Conservation (phyloP, 116 monocot genomes). For the Iris pallida region DNA sequence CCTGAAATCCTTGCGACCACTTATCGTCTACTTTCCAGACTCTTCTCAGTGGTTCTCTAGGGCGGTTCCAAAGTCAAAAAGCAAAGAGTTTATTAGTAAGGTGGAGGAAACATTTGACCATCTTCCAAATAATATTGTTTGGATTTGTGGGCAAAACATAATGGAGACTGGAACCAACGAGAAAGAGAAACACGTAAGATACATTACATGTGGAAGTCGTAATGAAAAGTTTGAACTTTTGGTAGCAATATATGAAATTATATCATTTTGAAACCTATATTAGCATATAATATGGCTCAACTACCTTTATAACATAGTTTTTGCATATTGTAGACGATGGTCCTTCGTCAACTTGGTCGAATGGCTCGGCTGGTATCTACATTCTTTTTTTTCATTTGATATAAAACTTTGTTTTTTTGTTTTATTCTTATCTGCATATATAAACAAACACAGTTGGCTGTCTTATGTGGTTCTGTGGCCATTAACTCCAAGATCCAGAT, state of each 20-base stretch:
- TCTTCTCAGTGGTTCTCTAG: constrained; percentile 63
- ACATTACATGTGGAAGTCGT: neutral
- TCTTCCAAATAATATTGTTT: constrained; percentile 60
- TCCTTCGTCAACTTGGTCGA: constrained; percentile 73
- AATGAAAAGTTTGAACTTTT: too few species aligned
- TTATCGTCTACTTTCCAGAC: constrained; percentile 89
- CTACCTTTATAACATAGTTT: neutral
- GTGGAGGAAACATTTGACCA: constrained; percentile 77
- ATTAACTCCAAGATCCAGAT: too few species aligned
- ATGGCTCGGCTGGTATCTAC: constrained; percentile 59
- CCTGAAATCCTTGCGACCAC: constrained; percentile 58
- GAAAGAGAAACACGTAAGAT: constrained; percentile 76
- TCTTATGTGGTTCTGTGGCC: too few species aligned
- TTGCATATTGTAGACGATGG: constrained; percentile 53
- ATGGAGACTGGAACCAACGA: constrained; percentile 57
- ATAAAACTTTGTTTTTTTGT: neutral
- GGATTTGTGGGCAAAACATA: constrained; percentile 85
- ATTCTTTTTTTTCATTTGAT: constrained; percentile 7
- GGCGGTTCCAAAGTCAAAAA: constrained; percentile 60
- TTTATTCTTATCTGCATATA: neutral
- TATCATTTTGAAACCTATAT: too few species aligned
- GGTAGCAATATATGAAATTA: too few species aligned
- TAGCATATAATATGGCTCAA: neutral
- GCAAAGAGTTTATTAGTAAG: constrained; percentile 66
- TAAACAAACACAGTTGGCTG: too few species aligned